Base-by-base conservation (phyloP, 2,329 filamentous ascomycete species). In the Paecilomyces niveus region DNA sequence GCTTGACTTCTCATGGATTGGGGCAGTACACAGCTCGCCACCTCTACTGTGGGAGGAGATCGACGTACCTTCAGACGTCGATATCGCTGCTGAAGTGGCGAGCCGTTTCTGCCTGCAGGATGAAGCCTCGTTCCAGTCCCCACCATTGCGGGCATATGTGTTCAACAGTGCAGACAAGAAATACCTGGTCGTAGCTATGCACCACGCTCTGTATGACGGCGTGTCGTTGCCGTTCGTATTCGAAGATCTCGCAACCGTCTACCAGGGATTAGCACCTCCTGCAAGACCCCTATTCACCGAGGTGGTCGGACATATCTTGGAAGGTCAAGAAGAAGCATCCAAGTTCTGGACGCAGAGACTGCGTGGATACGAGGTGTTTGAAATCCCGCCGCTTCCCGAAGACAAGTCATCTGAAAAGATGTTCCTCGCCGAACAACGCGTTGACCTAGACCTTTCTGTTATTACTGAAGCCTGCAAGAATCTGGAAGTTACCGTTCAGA, bases 121-220 rank as follows among this genome's bases (percentile, higher is more conserved):
- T 13, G 64, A 66, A 26, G 26, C 56, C 1, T 61, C 59, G 10
- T 69, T 68, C 26, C 57, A 62, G 24, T 49, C 56, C 13, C 68
- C 68, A 68, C 67, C 68, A 3, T 60, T 83, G 15, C 71, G 70
- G 4, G 55, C 61, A 26, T 58, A 78, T 10, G 58, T 79, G n/a
- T 64, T 71, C 13, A 54, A 57, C 26, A 65, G 70, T 4, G 56
- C 67, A 1, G 56, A 60, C 1, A 67, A 74, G 13, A 68, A 39
- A 1, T 79, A 79, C 57, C 61, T 84, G 11, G 61, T 82, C 1
- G 69, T 96, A 1, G 89, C 89, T 0, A 85, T 95, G 39, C 83
- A 91, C 0, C 92, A 96, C 71, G 89, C 90, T 0, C 78, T 95
- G 9, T 96, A 96, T 63, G 92, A 96, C 66, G 92, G 91, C 1